Base-by-base conservation (phyloP, 2,329 filamentous ascomycete species). In the Catunica adiposa region DNA sequence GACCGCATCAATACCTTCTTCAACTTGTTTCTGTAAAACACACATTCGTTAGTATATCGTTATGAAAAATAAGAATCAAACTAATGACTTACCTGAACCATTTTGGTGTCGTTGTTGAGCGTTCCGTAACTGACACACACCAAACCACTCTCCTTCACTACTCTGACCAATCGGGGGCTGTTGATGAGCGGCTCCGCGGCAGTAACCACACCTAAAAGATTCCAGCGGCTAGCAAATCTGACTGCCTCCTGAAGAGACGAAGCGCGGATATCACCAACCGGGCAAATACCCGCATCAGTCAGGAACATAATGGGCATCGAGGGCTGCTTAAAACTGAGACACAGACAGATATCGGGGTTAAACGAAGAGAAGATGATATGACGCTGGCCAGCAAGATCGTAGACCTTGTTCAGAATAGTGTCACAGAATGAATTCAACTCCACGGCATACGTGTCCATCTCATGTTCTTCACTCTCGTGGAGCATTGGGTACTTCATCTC, bases 401-500 rank as follows among this genome's bases (percentile, higher is more conserved):
- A 98, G 3, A 96, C 90, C 68, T 87, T 92, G 47, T 77, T 77
- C 7, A 98, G 75, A 2, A 98, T 86, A 0, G 88, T 95, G 67
- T 98, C 92, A 65, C 94, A 90, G 67, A 97, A 98, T 1, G 84
- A 88, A 69, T 97, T 97, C 62, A 97, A 78, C 70, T 98, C 92
- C 50, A 97, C 86, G 0, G 88, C 89, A 65, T 95, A 95, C 2
- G 86, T 86, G 66, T 96, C 90, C 89, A 97, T 96, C 62, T 94
- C 88, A 61, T 96, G 86, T 66, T 94, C 86, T 67, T 96, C 88
- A 58, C 82, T 87, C 73, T 98, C 94, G 66, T 90, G 84, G 44
- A 98, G 79, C 89, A 97, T 97, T 3, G 92, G 92, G 66, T 98
- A 98, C 70, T 98, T 97, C 78, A 98, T 86, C 72, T 98, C 92